phyloP scores from a whole-genome alignment of 2,329 filamentous ascomycete species.

The Colletotrichum sublineola region DNA sequence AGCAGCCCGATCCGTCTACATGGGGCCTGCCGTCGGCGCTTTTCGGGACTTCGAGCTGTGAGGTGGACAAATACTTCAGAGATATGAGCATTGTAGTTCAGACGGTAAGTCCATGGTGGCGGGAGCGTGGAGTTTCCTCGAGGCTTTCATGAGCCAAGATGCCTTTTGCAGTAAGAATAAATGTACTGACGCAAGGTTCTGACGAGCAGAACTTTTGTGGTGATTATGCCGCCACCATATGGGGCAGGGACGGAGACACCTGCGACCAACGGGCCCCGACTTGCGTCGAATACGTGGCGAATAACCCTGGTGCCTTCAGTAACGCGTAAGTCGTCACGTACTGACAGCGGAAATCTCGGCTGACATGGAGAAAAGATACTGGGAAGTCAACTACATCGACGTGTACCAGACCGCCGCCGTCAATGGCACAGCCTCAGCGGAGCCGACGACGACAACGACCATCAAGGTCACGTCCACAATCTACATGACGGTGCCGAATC shows the following conservation, averaged over 20 bases:
- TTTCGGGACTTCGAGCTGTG: conserved; percentile 75
- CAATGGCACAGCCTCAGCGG: conserved; percentile 25
- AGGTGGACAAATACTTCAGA: conserved; percentile 75
- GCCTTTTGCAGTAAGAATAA: not conserved
- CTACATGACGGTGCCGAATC: conserved; percentile 46
- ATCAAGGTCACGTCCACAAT: conserved; percentile 46
- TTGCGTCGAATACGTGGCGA: conserved; percentile 62
- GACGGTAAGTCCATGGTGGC: conserved; percentile 59
- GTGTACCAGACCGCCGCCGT: conserved; percentile 53
- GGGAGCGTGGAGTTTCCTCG: not conserved
- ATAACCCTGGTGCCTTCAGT: conserved; percentile 58
- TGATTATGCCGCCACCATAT: conserved; percentile 72
- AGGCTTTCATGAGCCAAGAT: not conserved
- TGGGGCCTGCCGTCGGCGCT: conserved; percentile 79
- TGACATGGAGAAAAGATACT: conserved; percentile 49
- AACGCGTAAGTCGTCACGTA: conserved; percentile 49
- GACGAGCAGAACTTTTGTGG: conserved; percentile 76
- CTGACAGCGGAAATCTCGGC: not conserved
- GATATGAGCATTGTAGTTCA: conserved; percentile 81
- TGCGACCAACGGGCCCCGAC: conserved; percentile 58
- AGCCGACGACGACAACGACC: conserved; percentile 49
- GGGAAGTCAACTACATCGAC: conserved; percentile 70
- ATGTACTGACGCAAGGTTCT: not conserved
- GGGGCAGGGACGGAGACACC: conserved; percentile 53
- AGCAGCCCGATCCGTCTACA: conserved; percentile 69